Evolutionary conservation across 108 stramenopile species (phyloP).

Genomic region (Nannochloropsis salina): DNA sequence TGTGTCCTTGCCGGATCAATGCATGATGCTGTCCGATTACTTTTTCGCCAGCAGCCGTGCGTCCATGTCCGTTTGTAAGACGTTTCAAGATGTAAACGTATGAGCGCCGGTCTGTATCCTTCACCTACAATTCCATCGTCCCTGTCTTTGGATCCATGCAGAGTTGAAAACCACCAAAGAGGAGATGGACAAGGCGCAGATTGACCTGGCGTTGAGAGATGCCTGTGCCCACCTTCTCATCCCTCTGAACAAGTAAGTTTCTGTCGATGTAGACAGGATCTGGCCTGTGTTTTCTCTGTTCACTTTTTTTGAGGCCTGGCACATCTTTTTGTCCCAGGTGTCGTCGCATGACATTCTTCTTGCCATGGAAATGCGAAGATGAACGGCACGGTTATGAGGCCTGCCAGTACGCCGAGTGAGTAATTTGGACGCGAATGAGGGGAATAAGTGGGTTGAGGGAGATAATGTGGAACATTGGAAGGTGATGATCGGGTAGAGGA

Average conservation of each 20-base stretch:
- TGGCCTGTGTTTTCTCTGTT: neutral
- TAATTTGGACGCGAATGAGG: neutral
- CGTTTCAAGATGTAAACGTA: too few species aligned
- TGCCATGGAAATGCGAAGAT: slow-evolving; percentile 76
- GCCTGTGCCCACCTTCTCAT: slow-evolving; percentile 85
- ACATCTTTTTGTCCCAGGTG: slow-evolving; percentile 14
- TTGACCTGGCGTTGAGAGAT: slow-evolving; percentile 86
- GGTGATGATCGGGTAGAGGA: neutral
- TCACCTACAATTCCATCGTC: too few species aligned
- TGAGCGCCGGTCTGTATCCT: too few species aligned
- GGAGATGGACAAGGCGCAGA: slow-evolving; percentile 66
- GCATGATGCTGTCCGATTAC: too few species aligned
- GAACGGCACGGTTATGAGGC: slow-evolving; percentile 90
- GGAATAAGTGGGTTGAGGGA: neutral
- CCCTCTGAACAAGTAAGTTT: slow-evolving; percentile 63
- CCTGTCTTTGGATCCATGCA: neutral
- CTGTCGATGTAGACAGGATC: slow-evolving; percentile 38
- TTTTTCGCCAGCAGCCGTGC: too few species aligned
- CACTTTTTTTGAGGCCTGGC: neutral
- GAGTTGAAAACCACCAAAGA: slow-evolving; percentile 48
- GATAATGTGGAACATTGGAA: neutral
- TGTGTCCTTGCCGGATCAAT: too few species aligned
- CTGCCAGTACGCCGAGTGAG: slow-evolving; percentile 70
- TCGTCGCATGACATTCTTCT: slow-evolving; percentile 70
- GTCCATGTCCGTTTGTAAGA: too few species aligned